Conservation (phyloP, 164 flowering plant genomes). For the Berberis thunbergii region DNA sequence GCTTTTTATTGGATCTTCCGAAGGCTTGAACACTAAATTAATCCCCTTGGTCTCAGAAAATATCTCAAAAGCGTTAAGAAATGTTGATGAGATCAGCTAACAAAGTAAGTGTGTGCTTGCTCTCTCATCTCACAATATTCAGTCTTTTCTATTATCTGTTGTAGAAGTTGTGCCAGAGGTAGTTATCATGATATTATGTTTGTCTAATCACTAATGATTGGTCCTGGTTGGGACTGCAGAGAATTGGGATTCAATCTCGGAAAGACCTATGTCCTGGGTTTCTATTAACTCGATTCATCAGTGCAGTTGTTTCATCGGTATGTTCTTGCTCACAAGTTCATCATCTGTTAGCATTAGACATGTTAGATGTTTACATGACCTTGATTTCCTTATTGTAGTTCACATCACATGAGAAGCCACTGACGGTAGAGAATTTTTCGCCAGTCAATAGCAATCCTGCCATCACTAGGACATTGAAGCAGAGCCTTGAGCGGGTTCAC, state of each 20-base stretch:
- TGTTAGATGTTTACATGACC: neutral
- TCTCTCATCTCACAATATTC: too few relatives aligned
- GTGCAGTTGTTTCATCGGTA: slow-evolving; percentile 71
- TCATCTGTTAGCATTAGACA: neutral
- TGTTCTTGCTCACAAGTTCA: slow-evolving; percentile 6
- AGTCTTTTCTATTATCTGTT: neutral
- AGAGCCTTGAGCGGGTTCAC: slow-evolving; percentile 76
- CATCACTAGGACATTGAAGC: slow-evolving; percentile 84
- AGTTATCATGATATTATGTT: neutral
- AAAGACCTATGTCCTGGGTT: slow-evolving; percentile 9
- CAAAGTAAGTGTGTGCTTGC: too few relatives aligned
- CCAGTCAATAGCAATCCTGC: slow-evolving; percentile 43
- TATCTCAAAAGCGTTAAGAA: too few relatives aligned
- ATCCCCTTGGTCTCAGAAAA: too few relatives aligned
- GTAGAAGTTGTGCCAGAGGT: neutral
- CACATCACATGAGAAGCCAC: slow-evolving; percentile 55
- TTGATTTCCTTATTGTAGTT: slow-evolving; percentile 37
- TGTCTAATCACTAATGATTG: neutral
- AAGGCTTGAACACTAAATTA: too few relatives aligned
- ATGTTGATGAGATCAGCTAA: too few relatives aligned
- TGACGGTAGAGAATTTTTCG: slow-evolving; percentile 77
- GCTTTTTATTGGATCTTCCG: too few relatives aligned
- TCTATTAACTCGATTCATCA: slow-evolving; percentile 58
- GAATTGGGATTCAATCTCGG: slow-evolving; percentile 8
- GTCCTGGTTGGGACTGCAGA: neutral